Percentiles rank a stretch among this genome's conserved stretches.
phyloP scores from a whole-genome alignment of 106 monocot species.

The Xerophyta viscosa region DNA sequence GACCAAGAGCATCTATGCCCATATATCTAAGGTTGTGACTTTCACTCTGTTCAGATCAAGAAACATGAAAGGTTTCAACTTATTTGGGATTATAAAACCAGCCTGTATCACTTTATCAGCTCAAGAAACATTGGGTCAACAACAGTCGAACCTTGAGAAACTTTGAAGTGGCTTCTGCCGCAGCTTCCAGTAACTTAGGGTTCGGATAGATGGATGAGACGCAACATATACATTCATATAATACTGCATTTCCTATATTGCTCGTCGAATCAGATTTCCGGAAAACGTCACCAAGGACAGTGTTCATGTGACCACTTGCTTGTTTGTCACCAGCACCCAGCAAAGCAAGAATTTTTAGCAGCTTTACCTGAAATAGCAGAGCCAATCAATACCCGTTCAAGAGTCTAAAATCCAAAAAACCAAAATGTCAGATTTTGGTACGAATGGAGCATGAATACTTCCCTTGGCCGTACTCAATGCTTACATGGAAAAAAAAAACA shows the following conservation, averaged over 20 bases:
- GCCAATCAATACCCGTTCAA: too few relatives aligned
- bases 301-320: conserved; percentile 85
- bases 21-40: conserved; percentile 96
- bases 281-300: conserved; percentile 82
- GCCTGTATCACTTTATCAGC: too few relatives aligned
- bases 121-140: too few relatives aligned
- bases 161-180: conserved; percentile 84
- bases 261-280: conserved; percentile 73
- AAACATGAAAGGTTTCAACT: conserved; percentile 3
- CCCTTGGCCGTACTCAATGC: too few relatives aligned
- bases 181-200: conserved; percentile 65
- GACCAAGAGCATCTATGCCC: conserved; percentile 98
- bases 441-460: too few relatives aligned
- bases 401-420: too few relatives aligned
- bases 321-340: conserved; percentile 86
- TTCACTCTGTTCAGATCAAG: conserved; percentile 58
- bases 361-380: conserved; percentile 89
- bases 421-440: too few relatives aligned
- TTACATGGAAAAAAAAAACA: too few relatives aligned
- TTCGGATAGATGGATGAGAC: conserved; percentile 90
- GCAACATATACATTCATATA: conserved; percentile 96
- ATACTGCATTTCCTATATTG: conserved; percentile 96
- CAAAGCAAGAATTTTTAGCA: conserved; percentile 89
- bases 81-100: too few relatives aligned
- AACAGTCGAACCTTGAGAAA: conserved; percentile 99